Conservation (phyloP, 2,329 filamentous ascomycete species). For the Ophiostoma fasciatum region DNA sequence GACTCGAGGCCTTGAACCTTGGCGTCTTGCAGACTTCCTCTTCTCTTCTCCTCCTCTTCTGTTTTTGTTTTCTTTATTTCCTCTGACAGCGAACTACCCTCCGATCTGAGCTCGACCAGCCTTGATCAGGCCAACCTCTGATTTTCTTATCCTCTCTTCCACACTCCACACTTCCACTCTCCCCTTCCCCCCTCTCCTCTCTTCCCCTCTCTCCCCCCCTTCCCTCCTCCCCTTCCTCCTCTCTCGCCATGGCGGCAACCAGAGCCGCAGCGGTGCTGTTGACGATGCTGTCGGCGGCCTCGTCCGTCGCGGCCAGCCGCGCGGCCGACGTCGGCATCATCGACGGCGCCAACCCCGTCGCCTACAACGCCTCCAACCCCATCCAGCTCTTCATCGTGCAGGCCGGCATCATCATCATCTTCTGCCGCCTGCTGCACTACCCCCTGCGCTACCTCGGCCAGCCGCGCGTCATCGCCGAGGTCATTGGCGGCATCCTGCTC, state of each 20-base stretch:
- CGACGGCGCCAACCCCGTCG: constrained; percentile 46
- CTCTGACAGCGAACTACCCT: too few relatives aligned
- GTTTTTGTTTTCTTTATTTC: background rate
- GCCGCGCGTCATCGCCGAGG: constrained; percentile 57
- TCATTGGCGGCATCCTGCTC: constrained; percentile 64
- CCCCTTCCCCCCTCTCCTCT: background rate
- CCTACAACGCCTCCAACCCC: constrained; percentile 48
- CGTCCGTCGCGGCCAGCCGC: constrained; percentile 19
- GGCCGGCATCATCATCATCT: constrained; percentile 53
- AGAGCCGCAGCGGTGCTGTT: too few relatives aligned
- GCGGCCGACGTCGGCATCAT: constrained; percentile 36
- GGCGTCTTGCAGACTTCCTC: too few relatives aligned
- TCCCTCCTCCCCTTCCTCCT: background rate
- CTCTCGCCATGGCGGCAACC: too few relatives aligned
- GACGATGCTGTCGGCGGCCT: constrained; percentile 4
- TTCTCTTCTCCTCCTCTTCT: background rate
- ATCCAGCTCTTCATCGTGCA: constrained; percentile 56
- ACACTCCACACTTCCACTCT: background rate
- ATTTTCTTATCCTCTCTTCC: background rate
- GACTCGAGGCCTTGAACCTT: too few relatives aligned
- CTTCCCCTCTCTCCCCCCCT: background rate
- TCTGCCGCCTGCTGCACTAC: constrained; percentile 58
- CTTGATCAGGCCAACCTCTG: too few relatives aligned
- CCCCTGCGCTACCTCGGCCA: constrained; percentile 57
- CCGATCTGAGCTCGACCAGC: too few relatives aligned